Evolutionary conservation across 306 rosid species (phyloP).

Genomic region (Prunus fruticosa): DNA sequence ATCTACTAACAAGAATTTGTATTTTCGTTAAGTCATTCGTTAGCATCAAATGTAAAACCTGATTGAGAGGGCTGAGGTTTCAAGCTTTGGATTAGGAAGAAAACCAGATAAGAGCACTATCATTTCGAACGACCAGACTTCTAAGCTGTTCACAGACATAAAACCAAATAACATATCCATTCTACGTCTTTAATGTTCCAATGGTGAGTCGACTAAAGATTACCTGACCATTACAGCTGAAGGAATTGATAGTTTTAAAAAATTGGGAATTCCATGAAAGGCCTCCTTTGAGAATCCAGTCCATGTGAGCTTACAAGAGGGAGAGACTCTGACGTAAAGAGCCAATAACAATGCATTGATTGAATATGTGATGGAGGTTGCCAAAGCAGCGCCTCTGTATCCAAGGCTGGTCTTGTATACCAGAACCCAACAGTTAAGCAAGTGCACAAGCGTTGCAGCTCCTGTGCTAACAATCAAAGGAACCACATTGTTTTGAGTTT

Average conservation of each 20-base stretch:
- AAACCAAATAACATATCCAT: background rate
- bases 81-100: constrained; percentile 32
- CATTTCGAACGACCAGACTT: constrained; percentile 18
- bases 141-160: constrained; percentile 13
- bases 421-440: constrained; percentile 28
- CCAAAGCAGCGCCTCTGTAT: constrained; percentile 38
- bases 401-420: constrained; percentile 41
- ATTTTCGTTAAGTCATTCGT: background rate
- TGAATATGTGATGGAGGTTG: constrained; percentile 36
- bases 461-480: constrained; percentile 33
- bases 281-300: constrained; percentile 44
- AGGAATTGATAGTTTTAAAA: constrained; percentile 38
- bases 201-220: too few relatives aligned
- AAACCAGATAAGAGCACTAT: constrained; percentile 25
- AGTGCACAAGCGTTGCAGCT: constrained; percentile 21
- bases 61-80: constrained; percentile 34
- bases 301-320: constrained; percentile 40
- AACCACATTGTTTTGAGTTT: constrained; percentile 34
- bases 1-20: too few relatives aligned
- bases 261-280: constrained; percentile 27
- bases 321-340: constrained; percentile 34
- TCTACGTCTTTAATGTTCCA: too few relatives aligned
- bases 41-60: background rate
- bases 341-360: constrained; percentile 34
- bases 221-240: constrained; percentile 44